phyloP scores from a whole-genome alignment of 2,329 filamentous ascomycete genomes.

The Lasiodiplodia sp. region DNA sequence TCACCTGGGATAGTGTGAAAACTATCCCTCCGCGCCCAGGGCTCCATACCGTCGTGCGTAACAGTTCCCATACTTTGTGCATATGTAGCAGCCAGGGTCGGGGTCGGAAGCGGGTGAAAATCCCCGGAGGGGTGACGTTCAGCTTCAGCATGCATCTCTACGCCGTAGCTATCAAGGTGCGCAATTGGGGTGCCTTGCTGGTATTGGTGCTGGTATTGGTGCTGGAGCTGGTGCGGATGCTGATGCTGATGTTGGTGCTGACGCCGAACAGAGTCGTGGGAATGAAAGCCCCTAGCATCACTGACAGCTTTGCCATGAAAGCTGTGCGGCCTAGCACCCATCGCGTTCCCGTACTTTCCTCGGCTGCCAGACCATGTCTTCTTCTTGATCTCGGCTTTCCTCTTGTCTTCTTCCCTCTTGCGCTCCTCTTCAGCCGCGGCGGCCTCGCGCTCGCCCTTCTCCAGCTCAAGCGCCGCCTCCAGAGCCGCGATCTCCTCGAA shows the following conservation, averaged over 20 bases:
- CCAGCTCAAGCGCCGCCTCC: not conserved
- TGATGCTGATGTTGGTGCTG: not conserved
- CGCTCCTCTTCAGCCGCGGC: not conserved
- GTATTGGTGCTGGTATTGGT: not conserved
- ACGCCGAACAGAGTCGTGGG: too few species aligned
- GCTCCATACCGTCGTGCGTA: not conserved
- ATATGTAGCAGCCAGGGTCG: not conserved
- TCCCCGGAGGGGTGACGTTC: not conserved
- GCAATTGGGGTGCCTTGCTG: not conserved
- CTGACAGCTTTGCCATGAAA: not conserved
- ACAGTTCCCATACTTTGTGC: too few species aligned
- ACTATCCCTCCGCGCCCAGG: not conserved
- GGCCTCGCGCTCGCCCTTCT: not conserved
- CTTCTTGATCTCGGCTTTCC: not conserved
- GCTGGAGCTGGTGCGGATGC: not conserved
- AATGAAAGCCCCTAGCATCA: not conserved
- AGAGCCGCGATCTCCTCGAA: not conserved
- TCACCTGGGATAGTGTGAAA: not conserved
- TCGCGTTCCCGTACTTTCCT: slow-evolving; percentile 11
- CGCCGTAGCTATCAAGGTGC: not conserved
- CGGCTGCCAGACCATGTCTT: slow-evolving; percentile 4
- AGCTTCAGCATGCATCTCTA: not conserved
- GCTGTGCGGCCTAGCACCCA: not conserved
- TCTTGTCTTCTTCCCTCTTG: not conserved
- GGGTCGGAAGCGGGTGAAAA: not conserved